Percentiles rank a stretch among this genome's conserved stretches.
phyloP scores from a whole-genome alignment of 805 yeast species.

The Starmerella bombi region DNA sequence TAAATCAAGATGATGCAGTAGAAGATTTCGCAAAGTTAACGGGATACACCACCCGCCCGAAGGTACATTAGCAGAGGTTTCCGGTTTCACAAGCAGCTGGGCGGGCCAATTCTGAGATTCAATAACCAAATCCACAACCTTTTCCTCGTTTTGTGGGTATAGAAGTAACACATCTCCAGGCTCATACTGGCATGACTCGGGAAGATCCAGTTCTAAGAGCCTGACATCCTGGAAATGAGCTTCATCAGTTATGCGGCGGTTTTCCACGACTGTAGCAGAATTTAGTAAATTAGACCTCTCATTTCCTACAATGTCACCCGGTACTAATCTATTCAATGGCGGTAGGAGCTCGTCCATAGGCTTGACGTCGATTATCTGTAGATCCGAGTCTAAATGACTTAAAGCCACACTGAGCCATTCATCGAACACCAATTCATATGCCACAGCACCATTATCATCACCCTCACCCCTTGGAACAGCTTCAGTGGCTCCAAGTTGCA shows the following conservation, averaged over 20 bases:
- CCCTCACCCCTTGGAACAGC: conserved; percentile 69
- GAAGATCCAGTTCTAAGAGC: conserved; percentile 36
- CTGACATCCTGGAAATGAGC: conserved; percentile 90
- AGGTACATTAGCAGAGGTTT: background rate
- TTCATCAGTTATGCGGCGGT: conserved; percentile 48
- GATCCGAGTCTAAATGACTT: conserved; percentile 16
- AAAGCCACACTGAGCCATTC: conserved; percentile 45
- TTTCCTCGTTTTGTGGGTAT: conserved; percentile 58
- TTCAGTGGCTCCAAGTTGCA: conserved; percentile 71
- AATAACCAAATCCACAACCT: conserved; percentile 51
- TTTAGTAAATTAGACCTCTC: background rate
- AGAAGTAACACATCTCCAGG: conserved; percentile 79
- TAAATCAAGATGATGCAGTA: conserved; percentile 73
- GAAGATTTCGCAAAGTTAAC: conserved; percentile 55
- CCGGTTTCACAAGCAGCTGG: background rate
- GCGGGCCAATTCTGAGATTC: conserved; percentile 56
- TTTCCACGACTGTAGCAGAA: conserved; percentile 37
- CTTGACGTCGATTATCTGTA: conserved; percentile 5
- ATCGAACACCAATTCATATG: conserved; percentile 56
- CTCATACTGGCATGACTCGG: conserved; percentile 26
- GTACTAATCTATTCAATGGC: conserved; percentile 6
- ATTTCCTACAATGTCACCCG: background rate
- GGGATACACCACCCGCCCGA: conserved; percentile 26
- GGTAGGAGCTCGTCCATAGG: conserved; percentile 10
- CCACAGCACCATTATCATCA: conserved; percentile 68